Evolutionary conservation across 2,329 filamentous ascomycete genomes (phyloP).

Genomic region (Tolypocladium endophyticum): DNA sequence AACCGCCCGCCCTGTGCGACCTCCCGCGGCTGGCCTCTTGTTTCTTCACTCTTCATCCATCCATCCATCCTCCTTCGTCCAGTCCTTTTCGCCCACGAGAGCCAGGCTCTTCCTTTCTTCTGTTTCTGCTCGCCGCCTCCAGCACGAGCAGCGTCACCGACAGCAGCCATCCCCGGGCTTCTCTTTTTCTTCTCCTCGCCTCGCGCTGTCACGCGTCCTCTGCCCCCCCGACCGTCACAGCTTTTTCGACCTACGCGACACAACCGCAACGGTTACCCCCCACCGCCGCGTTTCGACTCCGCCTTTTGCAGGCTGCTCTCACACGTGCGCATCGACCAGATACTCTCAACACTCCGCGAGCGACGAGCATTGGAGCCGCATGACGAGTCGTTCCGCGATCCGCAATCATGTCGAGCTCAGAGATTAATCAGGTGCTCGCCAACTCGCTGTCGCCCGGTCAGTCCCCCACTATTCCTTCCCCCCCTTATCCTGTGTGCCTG

Average conservation of each 20-base stretch:
- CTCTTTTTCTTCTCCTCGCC: constrained; percentile 8
- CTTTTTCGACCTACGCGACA: neutral
- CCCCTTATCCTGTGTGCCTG: constrained; percentile 4
- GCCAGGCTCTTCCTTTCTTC: constrained; percentile 1
- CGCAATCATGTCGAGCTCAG: constrained; percentile 60
- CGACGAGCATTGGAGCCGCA: constrained; percentile 18
- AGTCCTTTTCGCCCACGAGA: constrained; percentile 2
- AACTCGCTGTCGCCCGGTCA: constrained; percentile 92
- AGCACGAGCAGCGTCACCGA: neutral
- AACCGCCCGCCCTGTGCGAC: constrained; percentile 3
- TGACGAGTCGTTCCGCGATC: constrained; percentile 23
- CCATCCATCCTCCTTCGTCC: constrained; percentile 2
- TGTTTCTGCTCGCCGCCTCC: neutral
- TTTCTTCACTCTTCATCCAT: neutral
- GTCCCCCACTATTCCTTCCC: constrained; percentile 20
- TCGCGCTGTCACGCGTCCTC: constrained; percentile 6
- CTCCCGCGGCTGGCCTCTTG: neutral
- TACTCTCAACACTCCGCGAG: constrained; percentile 8
- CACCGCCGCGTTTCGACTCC: constrained; percentile 11
- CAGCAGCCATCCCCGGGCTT: neutral
- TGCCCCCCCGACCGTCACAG: neutral
- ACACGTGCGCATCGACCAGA: constrained; percentile 18
- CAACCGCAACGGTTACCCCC: neutral
- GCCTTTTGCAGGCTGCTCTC: constrained; percentile 13
- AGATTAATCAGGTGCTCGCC: constrained; percentile 96